phyloP scores from a whole-genome alignment of 2,329 filamentous ascomycete genomes.

The Trichoderma cornu-damae region DNA sequence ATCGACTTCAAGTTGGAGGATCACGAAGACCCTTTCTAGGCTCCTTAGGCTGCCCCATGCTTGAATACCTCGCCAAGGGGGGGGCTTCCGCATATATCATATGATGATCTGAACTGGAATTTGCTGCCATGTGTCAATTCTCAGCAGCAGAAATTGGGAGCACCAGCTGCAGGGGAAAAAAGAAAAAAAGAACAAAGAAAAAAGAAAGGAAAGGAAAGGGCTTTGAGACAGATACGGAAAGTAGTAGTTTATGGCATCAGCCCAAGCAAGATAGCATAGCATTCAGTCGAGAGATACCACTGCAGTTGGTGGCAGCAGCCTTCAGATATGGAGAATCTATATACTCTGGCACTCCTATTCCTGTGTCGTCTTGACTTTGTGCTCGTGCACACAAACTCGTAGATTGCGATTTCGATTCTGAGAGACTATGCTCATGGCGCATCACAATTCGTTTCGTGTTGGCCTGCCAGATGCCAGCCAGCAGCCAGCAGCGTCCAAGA shows the following conservation, averaged over 20 bases:
- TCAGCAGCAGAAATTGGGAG: background rate
- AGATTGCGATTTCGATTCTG: no score
- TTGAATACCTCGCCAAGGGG: background rate
- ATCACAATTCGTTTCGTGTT: no score
- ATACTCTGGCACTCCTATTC: no score
- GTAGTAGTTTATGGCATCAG: background rate
- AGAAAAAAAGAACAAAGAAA: no score
- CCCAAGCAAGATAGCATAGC: no score
- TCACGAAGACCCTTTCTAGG: conserved; percentile 18
- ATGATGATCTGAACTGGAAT: background rate
- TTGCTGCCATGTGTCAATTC: background rate
- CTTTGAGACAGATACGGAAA: no score
- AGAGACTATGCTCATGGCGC: no score
- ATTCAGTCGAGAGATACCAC: background rate
- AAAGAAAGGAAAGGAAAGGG: no score
- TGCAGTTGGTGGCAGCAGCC: background rate
- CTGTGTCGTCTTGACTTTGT: no score
- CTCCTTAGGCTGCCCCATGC: background rate
- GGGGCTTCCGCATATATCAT: background rate
- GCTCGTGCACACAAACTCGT: no score
- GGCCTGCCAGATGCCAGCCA: no score
- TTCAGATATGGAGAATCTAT: no score
- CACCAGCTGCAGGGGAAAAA: background rate
- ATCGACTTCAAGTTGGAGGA: conserved; percentile 5
- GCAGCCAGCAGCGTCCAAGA: background rate